Conservation (phyloP, 768 basidiomycete genomes). For the Dacryopinax primogenitus region DNA sequence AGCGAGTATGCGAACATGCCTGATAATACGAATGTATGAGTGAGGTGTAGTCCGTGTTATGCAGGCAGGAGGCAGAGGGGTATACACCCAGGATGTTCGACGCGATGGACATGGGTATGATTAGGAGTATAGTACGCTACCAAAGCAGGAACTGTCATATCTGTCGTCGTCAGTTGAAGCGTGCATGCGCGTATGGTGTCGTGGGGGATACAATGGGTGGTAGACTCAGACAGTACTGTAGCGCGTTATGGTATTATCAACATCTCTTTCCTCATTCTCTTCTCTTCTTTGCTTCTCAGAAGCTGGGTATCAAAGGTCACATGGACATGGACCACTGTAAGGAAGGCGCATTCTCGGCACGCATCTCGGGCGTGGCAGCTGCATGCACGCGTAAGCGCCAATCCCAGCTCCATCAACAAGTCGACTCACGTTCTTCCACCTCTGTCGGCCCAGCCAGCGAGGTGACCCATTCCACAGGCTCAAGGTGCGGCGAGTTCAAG, state of each 20-base stretch:
- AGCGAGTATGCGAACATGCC: slow-evolving; percentile 60
- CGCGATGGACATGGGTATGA: slow-evolving; percentile 1
- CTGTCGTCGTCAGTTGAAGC: neutral
- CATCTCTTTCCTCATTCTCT: neutral
- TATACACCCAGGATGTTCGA: neutral
- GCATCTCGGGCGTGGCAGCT: neutral
- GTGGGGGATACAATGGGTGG: neutral
- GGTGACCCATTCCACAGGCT: slow-evolving; percentile 4
- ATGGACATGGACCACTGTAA: slow-evolving; percentile 6
- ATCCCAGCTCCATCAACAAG: neutral
- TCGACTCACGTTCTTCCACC: neutral
- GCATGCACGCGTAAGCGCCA: neutral
- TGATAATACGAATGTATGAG: neutral
- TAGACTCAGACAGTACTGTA: neutral
- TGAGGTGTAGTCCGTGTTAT: neutral
- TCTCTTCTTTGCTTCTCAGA: slow-evolving; percentile 1
- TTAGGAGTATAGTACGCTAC: slow-evolving; percentile 8
- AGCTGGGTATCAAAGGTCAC: neutral
- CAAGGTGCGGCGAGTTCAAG: neutral
- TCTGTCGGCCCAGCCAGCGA: neutral
- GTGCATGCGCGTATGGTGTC: neutral
- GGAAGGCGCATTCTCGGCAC: neutral
- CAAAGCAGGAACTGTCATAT: no score
- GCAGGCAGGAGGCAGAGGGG: neutral
- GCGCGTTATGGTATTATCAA: neutral